Evolutionary conservation across 441 rosid genomes (phyloP).

Genomic region (Raphanus hybrid): DNA sequence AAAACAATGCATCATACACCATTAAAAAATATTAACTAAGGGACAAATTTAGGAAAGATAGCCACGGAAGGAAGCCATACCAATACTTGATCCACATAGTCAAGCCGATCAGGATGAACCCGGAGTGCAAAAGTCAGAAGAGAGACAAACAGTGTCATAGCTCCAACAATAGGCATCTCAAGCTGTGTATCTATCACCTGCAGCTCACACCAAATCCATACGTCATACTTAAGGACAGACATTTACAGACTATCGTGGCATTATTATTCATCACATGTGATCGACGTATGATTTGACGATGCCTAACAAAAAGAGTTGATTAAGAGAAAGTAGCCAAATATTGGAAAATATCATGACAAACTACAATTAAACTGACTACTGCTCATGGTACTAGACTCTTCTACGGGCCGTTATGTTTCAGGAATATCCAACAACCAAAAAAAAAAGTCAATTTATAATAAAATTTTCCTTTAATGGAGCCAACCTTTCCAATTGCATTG

Average conservation of each 20-base stretch:
- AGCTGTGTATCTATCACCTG: conserved; percentile 70
- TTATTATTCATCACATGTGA: too few species aligned
- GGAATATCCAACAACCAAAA: not conserved
- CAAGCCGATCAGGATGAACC: conserved; percentile 74
- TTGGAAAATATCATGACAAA: not conserved
- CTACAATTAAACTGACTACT: not conserved
- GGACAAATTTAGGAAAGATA: too few species aligned
- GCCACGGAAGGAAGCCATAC: conserved; percentile 37
- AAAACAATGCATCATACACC: conserved; percentile 17
- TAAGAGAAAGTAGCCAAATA: not conserved
- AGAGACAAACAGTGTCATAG: conserved; percentile 62
- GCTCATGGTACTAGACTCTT: not conserved
- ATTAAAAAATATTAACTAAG: conserved; percentile 3
- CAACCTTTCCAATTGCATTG: not conserved
- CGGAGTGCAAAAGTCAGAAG: conserved; percentile 69
- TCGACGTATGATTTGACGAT: too few species aligned
- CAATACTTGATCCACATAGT: conserved; percentile 76
- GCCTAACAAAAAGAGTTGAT: not conserved
- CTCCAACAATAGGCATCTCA: conserved; percentile 73
- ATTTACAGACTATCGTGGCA: too few species aligned
- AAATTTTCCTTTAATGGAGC: not conserved
- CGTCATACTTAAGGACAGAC: conserved; percentile 17
- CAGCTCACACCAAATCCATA: conserved; percentile 31
- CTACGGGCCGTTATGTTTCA: not conserved
- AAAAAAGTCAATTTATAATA: too few species aligned